Conservation (phyloP, 2,329 filamentous ascomycete species). For the Sporothrix brasiliensis region DNA sequence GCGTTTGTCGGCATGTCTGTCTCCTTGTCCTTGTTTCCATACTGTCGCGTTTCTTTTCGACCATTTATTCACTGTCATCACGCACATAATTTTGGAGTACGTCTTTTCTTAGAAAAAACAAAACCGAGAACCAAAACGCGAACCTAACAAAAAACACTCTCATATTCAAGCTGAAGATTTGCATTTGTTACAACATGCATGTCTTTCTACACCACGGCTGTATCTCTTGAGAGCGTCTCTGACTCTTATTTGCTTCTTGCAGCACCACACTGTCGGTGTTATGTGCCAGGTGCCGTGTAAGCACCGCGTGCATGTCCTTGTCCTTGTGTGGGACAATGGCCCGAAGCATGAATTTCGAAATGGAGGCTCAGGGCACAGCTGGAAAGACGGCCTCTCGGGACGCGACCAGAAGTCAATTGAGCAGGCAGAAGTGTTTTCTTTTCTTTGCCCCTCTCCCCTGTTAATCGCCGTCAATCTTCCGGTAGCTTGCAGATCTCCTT, state of each 20-base stretch:
- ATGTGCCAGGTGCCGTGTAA: neutral
- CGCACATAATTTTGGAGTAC: neutral
- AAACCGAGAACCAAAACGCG: no score
- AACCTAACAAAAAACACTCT: no score
- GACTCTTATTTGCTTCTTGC: neutral
- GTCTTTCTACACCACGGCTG: neutral
- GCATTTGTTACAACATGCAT: no score
- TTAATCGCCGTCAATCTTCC: neutral
- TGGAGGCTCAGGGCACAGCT: neutral
- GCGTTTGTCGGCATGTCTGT: neutral
- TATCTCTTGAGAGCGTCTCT: neutral
- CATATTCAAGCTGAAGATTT: no score
- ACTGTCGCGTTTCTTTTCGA: neutral
- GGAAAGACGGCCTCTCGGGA: conserved; percentile 16
- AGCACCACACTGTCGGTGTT: neutral
- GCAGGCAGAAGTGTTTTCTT: conserved; percentile 10
- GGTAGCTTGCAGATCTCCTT: conserved; percentile 22
- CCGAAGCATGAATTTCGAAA: conserved; percentile 9
- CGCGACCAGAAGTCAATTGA: neutral
- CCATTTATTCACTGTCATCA: neutral
- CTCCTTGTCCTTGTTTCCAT: neutral
- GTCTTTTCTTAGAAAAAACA: neutral
- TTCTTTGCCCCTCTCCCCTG: neutral
- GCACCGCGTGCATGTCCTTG: neutral
- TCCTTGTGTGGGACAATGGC: neutral